phyloP scores from a whole-genome alignment of 2,329 filamentous ascomycete genomes.

The Fonsecaea pugnacius region DNA sequence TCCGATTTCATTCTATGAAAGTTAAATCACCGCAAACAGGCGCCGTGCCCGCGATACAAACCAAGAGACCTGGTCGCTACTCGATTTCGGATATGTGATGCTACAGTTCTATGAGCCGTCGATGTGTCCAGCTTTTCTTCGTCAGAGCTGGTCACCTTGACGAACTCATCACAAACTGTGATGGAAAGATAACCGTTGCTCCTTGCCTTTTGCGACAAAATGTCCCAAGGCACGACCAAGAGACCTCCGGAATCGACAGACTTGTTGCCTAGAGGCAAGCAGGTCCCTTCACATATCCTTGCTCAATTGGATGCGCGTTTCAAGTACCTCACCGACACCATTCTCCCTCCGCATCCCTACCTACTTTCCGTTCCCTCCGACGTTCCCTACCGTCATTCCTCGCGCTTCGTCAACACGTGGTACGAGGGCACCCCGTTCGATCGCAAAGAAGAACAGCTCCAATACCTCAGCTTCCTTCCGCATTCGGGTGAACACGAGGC shows the following conservation, averaged over 20 bases:
- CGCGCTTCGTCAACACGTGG: conserved; percentile 52
- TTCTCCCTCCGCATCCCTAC: conserved; percentile 52
- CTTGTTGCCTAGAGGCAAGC: conserved; percentile 21
- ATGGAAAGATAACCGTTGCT: conserved; percentile 29
- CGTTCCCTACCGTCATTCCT: conserved; percentile 50
- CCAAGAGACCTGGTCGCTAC: neutral
- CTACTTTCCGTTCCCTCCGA: conserved; percentile 54
- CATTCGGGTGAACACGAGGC: conserved; percentile 61
- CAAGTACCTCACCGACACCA: conserved; percentile 46
- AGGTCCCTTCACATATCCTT: conserved; percentile 7
- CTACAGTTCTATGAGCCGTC: conserved; percentile 15
- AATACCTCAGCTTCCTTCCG: conserved; percentile 66
- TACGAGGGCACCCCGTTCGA: conserved; percentile 58
- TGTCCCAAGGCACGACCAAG: conserved; percentile 32
- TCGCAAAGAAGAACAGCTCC: conserved; percentile 60
- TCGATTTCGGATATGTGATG: conserved; percentile 12
- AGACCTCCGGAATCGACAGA: conserved; percentile 22
- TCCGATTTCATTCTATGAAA: conserved; percentile 2
- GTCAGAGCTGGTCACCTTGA: conserved; percentile 23
- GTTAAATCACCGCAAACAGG: conserved; percentile 6
- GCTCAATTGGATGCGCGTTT: conserved; percentile 41
- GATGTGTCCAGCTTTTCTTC: conserved; percentile 22
- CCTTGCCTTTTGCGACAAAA: conserved; percentile 31
- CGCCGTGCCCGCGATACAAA: neutral
- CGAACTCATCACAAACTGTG: conserved; percentile 20